Percentiles rank a stretch among this genome's conserved stretches.
Conservation (phyloP, 768 basidiomycete genomes). For the Termitomyces sp. region DNA sequence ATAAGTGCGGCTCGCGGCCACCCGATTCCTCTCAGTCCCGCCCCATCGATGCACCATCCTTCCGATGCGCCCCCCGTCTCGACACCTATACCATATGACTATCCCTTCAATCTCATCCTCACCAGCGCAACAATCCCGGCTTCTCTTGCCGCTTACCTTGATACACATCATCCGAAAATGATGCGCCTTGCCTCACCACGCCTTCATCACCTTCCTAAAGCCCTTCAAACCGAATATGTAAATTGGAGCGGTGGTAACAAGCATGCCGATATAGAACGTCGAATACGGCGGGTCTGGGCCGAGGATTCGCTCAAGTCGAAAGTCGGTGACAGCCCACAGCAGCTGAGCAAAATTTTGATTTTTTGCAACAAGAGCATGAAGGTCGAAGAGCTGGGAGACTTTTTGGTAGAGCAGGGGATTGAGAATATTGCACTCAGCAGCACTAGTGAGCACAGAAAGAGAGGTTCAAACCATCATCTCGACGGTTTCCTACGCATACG, state of each 20-base stretch:
- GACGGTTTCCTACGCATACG: conserved; percentile 57
- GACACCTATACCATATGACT: conserved; percentile 29
- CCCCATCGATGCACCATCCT: conserved; percentile 14
- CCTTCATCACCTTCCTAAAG: conserved; percentile 71
- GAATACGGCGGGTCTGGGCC: conserved; percentile 70
- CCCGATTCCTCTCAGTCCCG: conserved; percentile 26
- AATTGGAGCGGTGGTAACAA: conserved; percentile 77
- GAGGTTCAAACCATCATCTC: conserved; percentile 74
- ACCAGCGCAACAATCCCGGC: conserved; percentile 86
- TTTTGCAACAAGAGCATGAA: conserved; percentile 78
- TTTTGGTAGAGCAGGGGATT: conserved; percentile 56
- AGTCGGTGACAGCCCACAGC: conserved; percentile 11
- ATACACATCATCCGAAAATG: conserved; percentile 52
- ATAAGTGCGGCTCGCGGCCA: conserved; percentile 58
- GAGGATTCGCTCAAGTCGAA: conserved; percentile 41
- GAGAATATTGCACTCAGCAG: conserved; percentile 63
- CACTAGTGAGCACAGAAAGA: conserved; percentile 45
- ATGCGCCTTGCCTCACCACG: conserved; percentile 76
- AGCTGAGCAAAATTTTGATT: conserved; percentile 65
- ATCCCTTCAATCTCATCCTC: conserved; percentile 79
- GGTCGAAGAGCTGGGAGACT: conserved; percentile 54
- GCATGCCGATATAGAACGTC: conserved; percentile 71
- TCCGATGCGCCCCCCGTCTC: conserved; percentile 6
- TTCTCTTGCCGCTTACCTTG: conserved; percentile 61
- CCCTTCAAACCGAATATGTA: conserved; percentile 67